Percentiles rank a stretch among this genome's conserved stretches.
Conservation (phyloP, 2,329 filamentous ascomycete genomes). For the Mollisia scopiformis region DNA sequence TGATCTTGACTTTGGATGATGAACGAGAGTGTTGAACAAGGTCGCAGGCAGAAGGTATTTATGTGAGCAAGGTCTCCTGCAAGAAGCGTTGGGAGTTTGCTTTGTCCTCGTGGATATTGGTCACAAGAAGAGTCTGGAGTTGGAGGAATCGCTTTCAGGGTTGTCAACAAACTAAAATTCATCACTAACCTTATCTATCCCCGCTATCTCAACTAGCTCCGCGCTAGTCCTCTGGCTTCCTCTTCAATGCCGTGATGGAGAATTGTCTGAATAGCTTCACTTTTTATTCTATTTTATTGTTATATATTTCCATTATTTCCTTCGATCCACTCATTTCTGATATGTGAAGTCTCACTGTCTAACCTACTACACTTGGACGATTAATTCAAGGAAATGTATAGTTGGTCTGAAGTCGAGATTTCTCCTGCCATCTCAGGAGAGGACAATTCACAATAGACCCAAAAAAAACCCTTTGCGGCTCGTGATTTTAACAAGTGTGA, state of each 20-base stretch:
- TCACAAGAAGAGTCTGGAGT: background rate
- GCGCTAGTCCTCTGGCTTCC: no score
- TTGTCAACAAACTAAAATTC: background rate
- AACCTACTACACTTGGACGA: no score
- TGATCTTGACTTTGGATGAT: constrained; percentile 5
- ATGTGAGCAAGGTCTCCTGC: background rate
- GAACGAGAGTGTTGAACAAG: constrained; percentile 9
- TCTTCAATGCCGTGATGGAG: no score
- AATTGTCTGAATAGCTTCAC: background rate
- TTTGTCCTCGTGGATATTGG: constrained; percentile 1
- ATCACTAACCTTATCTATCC: background rate
- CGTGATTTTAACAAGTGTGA: no score
- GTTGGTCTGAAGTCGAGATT: no score
- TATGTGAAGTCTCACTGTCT: no score
- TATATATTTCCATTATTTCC: background rate
- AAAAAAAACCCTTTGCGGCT: no score
- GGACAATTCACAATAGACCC: no score
- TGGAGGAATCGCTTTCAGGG: background rate
- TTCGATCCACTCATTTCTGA: no score
- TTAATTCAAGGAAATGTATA: no score
- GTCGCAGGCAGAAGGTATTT: constrained; percentile 1
- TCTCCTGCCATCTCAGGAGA: no score
- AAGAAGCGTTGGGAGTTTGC: background rate
- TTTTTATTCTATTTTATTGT: background rate
- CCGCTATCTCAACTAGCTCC: background rate